Conservation (phyloP, 2,329 filamentous ascomycete species). For the Bipolaris cookei region DNA sequence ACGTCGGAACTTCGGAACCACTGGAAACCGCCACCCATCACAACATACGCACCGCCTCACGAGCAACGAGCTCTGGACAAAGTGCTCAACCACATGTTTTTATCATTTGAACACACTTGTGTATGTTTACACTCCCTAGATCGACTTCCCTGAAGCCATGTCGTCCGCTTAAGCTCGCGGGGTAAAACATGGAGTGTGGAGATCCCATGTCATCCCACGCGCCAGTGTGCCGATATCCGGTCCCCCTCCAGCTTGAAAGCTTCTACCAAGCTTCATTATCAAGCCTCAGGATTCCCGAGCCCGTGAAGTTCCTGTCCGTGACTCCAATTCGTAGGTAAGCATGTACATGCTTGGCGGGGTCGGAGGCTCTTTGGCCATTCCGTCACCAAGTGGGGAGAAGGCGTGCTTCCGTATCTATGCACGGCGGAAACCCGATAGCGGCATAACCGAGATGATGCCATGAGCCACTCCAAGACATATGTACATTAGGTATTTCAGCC, state of each 20-base stretch:
- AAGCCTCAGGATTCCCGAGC: neutral
- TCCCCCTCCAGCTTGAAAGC: neutral
- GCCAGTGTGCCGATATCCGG: neutral
- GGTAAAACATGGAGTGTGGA: neutral
- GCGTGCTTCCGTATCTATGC: conserved; percentile 32
- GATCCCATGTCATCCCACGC: neutral
- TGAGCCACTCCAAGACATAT: neutral
- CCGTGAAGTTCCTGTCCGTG: neutral
- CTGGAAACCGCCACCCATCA: neutral
- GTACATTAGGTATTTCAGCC: neutral
- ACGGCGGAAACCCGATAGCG: conserved; percentile 13
- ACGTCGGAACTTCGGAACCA: neutral
- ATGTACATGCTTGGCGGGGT: neutral
- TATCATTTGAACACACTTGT: no score
- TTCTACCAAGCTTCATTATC: neutral
- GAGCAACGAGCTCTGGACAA: neutral
- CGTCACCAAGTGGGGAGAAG: conserved; percentile 43
- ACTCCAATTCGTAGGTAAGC: neutral
- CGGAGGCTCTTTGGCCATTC: conserved; percentile 13
- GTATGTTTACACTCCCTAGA: neutral
- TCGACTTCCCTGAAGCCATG: neutral
- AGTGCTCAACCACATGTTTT: neutral
- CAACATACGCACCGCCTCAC: neutral
- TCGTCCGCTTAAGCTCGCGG: neutral
- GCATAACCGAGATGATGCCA: neutral